phyloP scores from a whole-genome alignment of 1,284 basidiomycete species.

The Microbotryomycetes sp. region DNA sequence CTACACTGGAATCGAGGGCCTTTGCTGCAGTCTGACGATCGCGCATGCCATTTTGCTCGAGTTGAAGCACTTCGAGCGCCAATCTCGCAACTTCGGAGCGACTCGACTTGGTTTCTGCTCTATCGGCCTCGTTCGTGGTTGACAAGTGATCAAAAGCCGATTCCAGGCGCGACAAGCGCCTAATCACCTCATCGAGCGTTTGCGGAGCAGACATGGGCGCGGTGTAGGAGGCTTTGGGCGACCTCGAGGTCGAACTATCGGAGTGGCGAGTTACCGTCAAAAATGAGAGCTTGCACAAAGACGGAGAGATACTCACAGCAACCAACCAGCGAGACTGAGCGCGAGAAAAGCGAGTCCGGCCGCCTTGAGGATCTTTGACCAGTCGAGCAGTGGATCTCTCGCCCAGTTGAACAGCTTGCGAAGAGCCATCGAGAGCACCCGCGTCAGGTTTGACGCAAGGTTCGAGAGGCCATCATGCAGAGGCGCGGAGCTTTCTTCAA shows the following conservation, averaged over 20 bases:
- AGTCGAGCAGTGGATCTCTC: conserved; percentile 28
- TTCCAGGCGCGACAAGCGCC: conserved; percentile 50
- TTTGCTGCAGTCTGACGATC: conserved; percentile 12
- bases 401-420: neutral
- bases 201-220: conserved; percentile 55
- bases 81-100: conserved; percentile 36
- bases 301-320: conserved; percentile 1
- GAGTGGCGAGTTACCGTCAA: conserved; percentile 35
- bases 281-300: conserved; percentile 14
- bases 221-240: conserved; percentile 24
- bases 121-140: conserved; percentile 39
- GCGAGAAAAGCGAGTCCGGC: conserved; percentile 44
- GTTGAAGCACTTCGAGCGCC: conserved; percentile 34
- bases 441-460: neutral
- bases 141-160: conserved; percentile 38
- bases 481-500: neutral
- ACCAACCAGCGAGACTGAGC: neutral
- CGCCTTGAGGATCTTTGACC: conserved; percentile 44
- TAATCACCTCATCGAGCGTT: conserved; percentile 61
- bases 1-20: conserved; percentile 2
- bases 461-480: conserved; percentile 1
- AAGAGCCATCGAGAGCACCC: neutral
- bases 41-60: conserved; percentile 34
- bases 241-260: conserved; percentile 6
- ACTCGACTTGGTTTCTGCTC: conserved; percentile 34